Base-by-base conservation (phyloP, 169 alveolate species). In the Besnoitia besnoiti region DNA sequence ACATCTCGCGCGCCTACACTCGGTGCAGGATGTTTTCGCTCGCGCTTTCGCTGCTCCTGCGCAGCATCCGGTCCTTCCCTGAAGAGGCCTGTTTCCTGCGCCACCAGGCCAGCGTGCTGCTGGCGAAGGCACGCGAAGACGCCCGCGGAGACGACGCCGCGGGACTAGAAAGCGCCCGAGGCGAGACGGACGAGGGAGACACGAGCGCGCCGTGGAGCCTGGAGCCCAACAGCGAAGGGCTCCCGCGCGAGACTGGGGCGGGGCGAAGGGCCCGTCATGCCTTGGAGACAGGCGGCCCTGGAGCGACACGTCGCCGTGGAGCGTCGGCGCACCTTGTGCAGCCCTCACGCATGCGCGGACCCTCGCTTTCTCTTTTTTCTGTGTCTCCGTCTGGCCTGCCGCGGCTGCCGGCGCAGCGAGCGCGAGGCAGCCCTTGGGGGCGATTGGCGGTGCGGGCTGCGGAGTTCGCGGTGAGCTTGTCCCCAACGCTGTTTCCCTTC, bases 71-170 rank as follows among this genome's bases (percentile, higher is more conserved):
- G 33, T 14, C 62, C 35, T 59, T 49, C 30, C 91, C 91, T 59
- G 91, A 85, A 61, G 91, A 85, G 82, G 91, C 91, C 42, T 85
- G 91, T 39, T 33, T 85, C 40, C 82, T 85, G 62, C 91, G 82
- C 0, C 47, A 59, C 75, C 91, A 49, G 40, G 79, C 91, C 40
- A 46, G 59, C 27, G 40, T 85, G 35, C 82, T 85, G 61, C 59
- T 85, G n/a, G n/a, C 12, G 24, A 55, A 55, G 30, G 67, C 33
- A 55, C 33, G 24, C 12, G 67, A 55, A 55, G 67, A 55, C 12
- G 59, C 7, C 7, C 67, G 67, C 33, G 24, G 24, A 16, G 67
- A 55, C 5, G 27, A 5, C 7, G 30, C 33, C 76, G 90, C 24
- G 85, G 85, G 37, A n/a, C n/a, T n/a, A n/a, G n/a, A n/a, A n/a